Base-by-base conservation (phyloP, 176 grass and related monocot species). In the Ensete ventricosum region DNA sequence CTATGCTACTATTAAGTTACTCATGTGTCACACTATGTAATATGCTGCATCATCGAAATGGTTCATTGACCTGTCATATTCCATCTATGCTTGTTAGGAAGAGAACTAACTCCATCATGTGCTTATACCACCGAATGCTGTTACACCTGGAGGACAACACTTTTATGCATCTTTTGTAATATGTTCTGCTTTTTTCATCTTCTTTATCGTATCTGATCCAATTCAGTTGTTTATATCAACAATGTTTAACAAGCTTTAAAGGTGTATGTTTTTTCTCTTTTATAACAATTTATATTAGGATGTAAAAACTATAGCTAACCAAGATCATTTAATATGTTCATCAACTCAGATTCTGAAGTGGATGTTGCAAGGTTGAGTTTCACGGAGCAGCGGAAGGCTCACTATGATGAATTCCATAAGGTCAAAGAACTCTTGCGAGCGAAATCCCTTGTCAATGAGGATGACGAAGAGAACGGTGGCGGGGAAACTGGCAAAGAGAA, bases 391-490 rank as follows among this genome's bases (percentile, higher is more conserved):
- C 77, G 85, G 50, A 90, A 88, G 78, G 85, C 59, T 85, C 88
- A 95, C 82, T 95, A 95, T 9, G 83, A 95, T 27, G 88, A 95
- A 69, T 95, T 84, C 53, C 85, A 49, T 8, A 95, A 95, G 76
- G 80, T 95, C 67, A 96, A 96, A 78, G 78, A 90, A 58, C 71
- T 82, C 62, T 64, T 75, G 84, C 67, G 78, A 78, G 85, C 81
- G 58, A 85, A 85, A 57, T 86, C 83, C 62, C 79, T 90, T 68
- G 71, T 65, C 10, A 85, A 81, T 20, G 83, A 89, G 14, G 82
- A 62, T 21, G 84, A 83, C 24, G 88, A 88, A 63, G 77, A 77
- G 52, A 74, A 49, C 50, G 63, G 80, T 34, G 73, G 3, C 29
- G n/a, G n/a, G 50, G 64, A 67, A 69, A 76, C 75, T 54, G 34